Base-by-base conservation (phyloP, 2,329 filamentous ascomycete genomes). In the Spiromastix sp. region DNA sequence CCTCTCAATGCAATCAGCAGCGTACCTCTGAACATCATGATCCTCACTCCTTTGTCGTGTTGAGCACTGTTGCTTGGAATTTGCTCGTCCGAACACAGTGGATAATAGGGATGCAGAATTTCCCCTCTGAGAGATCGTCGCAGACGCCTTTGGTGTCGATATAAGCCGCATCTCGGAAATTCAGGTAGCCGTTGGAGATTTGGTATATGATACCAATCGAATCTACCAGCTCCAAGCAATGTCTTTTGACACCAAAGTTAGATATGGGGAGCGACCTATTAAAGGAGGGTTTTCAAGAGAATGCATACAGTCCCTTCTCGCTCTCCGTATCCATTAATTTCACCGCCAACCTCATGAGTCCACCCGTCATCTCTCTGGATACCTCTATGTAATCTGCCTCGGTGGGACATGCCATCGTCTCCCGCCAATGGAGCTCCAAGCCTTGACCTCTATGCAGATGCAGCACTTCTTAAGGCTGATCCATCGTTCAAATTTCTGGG, bases 141-240 rank as follows among this genome's bases (percentile, higher is more conserved):
- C 86, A 91, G 49, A 91, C 72, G 38, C 86, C 86, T 65, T 93
- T 94, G 60, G 89, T 86, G 43, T 78, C 67, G 22, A 75, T 76
- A 66, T 93, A 93, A 54, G 77, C 67, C 19, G 60, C 59, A 32
- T 38, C 48, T 15, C 67, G 71, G 37, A 94, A 74, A 57, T 94
- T 94, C 57, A 84, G 75, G 65, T 93, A 91, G 69, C 94, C 86
- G 64, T 60, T 52, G 20, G 54, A 50, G 20, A 56, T 51, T 33
- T 58, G 55, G 33, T 56, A 57, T 21, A 56, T 45, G 12, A 51
- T 36, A 3, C 55, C 53, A 37, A 52, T 46, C 13, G 50, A 20
- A 22, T 51, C 86, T 52, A 89, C 81, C n/a, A 94, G 74, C 10
- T 85, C 47, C 2, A 51, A 48, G 18, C 54, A 52, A 25, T 57